These are phyloP conservation scores for Gremmenia infestans DNA, from an alignment of 2,329 filamentous ascomycete genomes.

Conservation along the genomic window DNA sequence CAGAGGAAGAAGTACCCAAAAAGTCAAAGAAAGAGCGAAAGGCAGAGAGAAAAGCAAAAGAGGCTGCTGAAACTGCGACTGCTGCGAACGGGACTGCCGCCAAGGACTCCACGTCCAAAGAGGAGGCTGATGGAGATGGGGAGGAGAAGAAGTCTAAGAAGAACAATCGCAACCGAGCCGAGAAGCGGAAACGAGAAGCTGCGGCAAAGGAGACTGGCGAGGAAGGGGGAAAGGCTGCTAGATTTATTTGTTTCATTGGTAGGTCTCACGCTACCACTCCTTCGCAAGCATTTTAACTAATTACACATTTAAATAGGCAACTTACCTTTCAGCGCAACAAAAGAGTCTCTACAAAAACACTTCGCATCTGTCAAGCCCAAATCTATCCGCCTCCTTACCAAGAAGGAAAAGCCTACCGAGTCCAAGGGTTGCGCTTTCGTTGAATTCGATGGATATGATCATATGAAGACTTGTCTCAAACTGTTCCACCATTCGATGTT, in stretches of 20 bases:
- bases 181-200: conserved; percentile 25
- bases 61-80: conserved; percentile 25
- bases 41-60: conserved; percentile 31
- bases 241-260: conserved; percentile 78
- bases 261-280: conserved; percentile 28
- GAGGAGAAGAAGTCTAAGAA: conserved; percentile 32
- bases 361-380: conserved; percentile 71
- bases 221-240: conserved; percentile 31
- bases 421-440: conserved; percentile 80
- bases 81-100: conserved; percentile 10
- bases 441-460: conserved; percentile 80
- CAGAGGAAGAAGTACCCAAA: conserved; percentile 25
- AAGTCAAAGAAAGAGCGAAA: conserved; percentile 35
- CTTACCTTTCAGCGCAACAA: conserved; percentile 78
- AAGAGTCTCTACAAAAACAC: conserved; percentile 63
- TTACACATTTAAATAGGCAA: conserved; percentile 55
- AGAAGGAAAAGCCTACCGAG: conserved; percentile 55
- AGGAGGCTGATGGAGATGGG: conserved; percentile 1
- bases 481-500: conserved; percentile 86
- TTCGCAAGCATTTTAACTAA: conserved; percentile 30
- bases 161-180: conserved; percentile 34
- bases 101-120: not conserved
- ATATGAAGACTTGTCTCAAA: conserved; percentile 89
- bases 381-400: conserved; percentile 67
- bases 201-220: conserved; percentile 11